Percentiles rank a stretch among this genome's conserved stretches.
Conservation (phyloP, 1,139 yeast species). For the Blastobotrys raffinosifermentans region DNA sequence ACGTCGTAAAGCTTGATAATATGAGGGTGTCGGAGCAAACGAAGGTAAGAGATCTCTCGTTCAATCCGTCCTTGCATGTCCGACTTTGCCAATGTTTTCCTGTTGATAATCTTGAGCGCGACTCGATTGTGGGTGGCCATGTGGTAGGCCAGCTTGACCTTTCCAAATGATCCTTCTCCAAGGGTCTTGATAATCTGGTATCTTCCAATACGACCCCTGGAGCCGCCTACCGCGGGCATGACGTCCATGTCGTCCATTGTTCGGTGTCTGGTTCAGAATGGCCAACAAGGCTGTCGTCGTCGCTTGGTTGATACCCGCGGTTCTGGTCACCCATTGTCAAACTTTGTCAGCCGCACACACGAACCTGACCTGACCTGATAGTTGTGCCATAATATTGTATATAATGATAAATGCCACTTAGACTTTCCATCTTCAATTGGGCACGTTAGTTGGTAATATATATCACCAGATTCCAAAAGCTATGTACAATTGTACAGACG, state of each 20-base stretch:
- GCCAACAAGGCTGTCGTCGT: no score
- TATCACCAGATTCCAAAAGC: no score
- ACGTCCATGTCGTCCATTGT: slow-evolving; percentile 14
- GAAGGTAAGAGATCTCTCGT: slow-evolving; percentile 84
- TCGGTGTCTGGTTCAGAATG: no score
- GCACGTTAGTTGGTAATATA: no score
- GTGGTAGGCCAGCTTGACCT: slow-evolving; percentile 93
- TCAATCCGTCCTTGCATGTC: slow-evolving; percentile 98
- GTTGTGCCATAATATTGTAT: no score
- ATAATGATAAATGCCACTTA: no score
- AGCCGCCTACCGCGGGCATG: slow-evolving; percentile 21
- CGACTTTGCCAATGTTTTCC: slow-evolving; percentile 87
- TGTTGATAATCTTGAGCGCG: slow-evolving; percentile 88
- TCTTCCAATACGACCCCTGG: slow-evolving; percentile 60
- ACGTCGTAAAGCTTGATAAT: slow-evolving; percentile 95
- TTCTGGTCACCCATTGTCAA: no score
- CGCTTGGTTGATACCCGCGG: no score
- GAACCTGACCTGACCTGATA: no score
- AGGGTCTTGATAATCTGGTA: slow-evolving; percentile 91
- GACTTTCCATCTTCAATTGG: no score
- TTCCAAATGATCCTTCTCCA: slow-evolving; percentile 98
- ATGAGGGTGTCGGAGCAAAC: slow-evolving; percentile 91
- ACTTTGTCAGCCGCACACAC: no score
- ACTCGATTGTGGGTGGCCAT: slow-evolving; percentile 88
- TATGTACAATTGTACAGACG: no score